Evolutionary conservation across 1,284 basidiomycete species (phyloP).

Genomic region (Sporisorium iseilematis-ciliati): DNA sequence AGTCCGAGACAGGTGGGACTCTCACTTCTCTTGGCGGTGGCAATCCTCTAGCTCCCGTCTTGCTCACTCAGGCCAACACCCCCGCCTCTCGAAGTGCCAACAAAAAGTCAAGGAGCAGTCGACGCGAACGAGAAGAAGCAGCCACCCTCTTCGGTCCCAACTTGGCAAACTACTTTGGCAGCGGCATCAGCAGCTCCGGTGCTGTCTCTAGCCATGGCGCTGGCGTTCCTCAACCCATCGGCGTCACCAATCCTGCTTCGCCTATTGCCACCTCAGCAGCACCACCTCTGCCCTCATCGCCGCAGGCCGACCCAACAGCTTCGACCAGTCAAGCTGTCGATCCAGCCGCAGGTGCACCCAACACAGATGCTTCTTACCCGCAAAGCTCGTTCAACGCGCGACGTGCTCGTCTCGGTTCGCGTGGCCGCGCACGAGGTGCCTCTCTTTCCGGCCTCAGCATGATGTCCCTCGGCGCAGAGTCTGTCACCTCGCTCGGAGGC

Average conservation of each 20-base stretch:
- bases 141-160: conserved; percentile 63
- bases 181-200: conserved; percentile 52
- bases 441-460: conserved; percentile 59
- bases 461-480: conserved; percentile 55
- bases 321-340: neutral
- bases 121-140: conserved; percentile 58
- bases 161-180: conserved; percentile 62
- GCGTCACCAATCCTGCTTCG: conserved; percentile 19
- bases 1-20: neutral
- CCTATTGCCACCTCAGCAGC: conserved; percentile 15
- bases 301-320: neutral
- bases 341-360: neutral
- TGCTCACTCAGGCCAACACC: conserved; percentile 9
- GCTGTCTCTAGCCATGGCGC: conserved; percentile 41
- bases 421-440: conserved; percentile 59
- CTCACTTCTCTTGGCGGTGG: conserved; percentile 9
- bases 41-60: conserved; percentile 22
- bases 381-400: conserved; percentile 26
- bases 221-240: conserved; percentile 25
- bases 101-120: conserved; percentile 36
- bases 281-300: neutral
- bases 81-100: conserved; percentile 16
- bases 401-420: conserved; percentile 53
- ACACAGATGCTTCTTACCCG: conserved; percentile 11
- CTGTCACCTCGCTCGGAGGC: conserved; percentile 49